These are phyloP conservation scores for Mediolabrus comicus DNA, from an alignment of 108 stramenopile genomes.

Conservation along the genomic window DNA sequence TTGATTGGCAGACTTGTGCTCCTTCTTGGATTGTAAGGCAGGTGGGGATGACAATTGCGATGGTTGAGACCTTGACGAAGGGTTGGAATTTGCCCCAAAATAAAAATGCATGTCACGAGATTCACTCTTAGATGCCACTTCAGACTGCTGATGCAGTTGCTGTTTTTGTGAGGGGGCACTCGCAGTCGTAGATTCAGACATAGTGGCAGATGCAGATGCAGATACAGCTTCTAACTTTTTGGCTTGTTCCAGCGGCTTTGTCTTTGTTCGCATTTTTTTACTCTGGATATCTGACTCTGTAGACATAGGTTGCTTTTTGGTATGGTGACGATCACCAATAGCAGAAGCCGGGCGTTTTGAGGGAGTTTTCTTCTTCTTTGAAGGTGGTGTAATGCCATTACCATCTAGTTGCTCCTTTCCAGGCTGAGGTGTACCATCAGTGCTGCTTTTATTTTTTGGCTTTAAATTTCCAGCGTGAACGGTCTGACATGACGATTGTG, in stretches of 20 bases:
- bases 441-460: neutral
- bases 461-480: constrained; percentile 14
- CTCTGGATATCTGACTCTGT: neutral
- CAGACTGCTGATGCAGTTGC: neutral
- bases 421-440: neutral
- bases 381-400: neutral
- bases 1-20: constrained; percentile 1
- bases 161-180: neutral
- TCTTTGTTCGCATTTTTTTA: neutral
- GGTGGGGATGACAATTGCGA: constrained; percentile 8
- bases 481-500: constrained; percentile 31
- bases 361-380: constrained; percentile 44
- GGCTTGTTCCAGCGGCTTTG: neutral
- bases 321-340: constrained; percentile 2
- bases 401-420: neutral
- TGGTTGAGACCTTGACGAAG: neutral
- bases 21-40: constrained; percentile 4
- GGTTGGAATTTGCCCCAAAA: constrained; percentile 14
- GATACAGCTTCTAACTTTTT: neutral
- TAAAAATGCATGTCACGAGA: constrained; percentile 19
- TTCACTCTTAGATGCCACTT: constrained; percentile 11
- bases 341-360: constrained; percentile 35
- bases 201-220: neutral
- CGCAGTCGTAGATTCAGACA: neutral
- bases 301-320: neutral